These are phyloP conservation scores for Penicillium goetzii DNA, from an alignment of 495 filamentous ascomycete species.

Conservation along the genomic window DNA sequence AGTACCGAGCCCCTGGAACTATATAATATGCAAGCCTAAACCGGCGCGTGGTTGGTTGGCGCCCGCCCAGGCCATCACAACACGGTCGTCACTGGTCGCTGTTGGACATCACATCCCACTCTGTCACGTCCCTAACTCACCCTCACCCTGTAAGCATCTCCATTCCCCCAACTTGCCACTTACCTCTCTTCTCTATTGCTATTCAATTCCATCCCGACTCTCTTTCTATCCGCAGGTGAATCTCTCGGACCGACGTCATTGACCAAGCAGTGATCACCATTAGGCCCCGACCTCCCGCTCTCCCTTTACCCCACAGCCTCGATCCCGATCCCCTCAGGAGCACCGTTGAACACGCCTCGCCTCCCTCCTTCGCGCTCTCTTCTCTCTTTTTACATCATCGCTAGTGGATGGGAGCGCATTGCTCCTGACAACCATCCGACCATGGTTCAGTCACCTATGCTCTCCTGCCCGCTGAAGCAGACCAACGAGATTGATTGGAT, in stretches of 20 bases:
- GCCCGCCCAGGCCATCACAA: conserved; percentile 21
- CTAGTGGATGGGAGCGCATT: conserved; percentile 45
- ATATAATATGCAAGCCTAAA: background rate
- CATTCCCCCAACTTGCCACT: conserved; percentile 10
- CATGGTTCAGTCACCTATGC: conserved; percentile 87
- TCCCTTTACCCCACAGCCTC: conserved; percentile 33
- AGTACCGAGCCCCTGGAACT: background rate
- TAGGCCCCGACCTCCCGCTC: conserved; percentile 30
- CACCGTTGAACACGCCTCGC: conserved; percentile 11
- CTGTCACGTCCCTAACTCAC: conserved; percentile 18
- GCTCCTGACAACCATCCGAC: conserved; percentile 45
- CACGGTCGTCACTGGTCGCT: conserved; percentile 10
- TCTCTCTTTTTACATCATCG: conserved; percentile 14
- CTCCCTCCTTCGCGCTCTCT: conserved; percentile 1
- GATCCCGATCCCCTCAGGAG: conserved; percentile 27
- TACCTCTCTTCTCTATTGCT: conserved; percentile 16
- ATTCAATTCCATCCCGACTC: conserved; percentile 6
- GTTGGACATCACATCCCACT: conserved; percentile 31
- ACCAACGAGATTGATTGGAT: conserved; percentile 99
- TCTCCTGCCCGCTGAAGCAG: conserved; percentile 91
- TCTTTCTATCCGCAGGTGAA: background rate
- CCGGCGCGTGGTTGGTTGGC: conserved; percentile 18
- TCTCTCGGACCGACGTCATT: conserved; percentile 31
- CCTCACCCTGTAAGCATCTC: conserved; percentile 1
- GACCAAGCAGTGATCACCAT: conserved; percentile 18